These are phyloP conservation scores for Tephrocybe sp. DNA, from an alignment of 768 basidiomycete species.

Conservation along the genomic window DNA sequence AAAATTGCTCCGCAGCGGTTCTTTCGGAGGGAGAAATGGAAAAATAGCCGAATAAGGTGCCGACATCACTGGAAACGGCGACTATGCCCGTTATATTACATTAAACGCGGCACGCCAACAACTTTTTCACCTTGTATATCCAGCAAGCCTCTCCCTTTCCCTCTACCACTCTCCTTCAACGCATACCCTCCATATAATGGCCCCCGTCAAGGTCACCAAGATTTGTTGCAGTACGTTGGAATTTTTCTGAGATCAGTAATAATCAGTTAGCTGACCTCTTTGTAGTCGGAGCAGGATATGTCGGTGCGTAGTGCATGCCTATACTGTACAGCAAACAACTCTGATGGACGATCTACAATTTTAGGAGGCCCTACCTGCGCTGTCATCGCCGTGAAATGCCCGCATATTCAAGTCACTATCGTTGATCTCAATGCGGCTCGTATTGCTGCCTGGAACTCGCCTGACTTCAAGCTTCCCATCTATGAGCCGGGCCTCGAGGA, in stretches of 20 bases:
- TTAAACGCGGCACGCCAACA: not conserved
- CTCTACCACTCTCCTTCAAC: conserved; percentile 8
- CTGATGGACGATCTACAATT: not conserved
- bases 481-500: conserved; percentile 96
- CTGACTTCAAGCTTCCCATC: conserved; percentile 85
- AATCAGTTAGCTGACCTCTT: conserved; percentile 12
- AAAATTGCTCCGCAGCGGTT: not conserved
- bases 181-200: conserved; percentile 33
- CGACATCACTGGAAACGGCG: conserved; percentile 1
- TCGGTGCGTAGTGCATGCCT: conserved; percentile 55
- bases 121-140: not conserved
- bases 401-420: conserved; percentile 92
- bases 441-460: conserved; percentile 95
- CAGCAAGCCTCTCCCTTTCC: not conserved
- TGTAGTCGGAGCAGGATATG: conserved; percentile 88
- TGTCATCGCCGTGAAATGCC: conserved; percentile 92
- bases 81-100: not conserved
- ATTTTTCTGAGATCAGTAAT: not conserved
- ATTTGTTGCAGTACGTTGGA: conserved; percentile 87
- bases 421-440: conserved; percentile 96
- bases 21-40: too few species aligned
- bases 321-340: conserved; percentile 1
- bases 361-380: conserved; percentile 94
- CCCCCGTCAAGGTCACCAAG: conserved; percentile 65
- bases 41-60: not conserved